Percentiles rank a stretch among this genome's conserved stretches.
phyloP scores from a whole-genome alignment of 2,329 filamentous ascomycete genomes.

The Scytalidium lignicola region DNA sequence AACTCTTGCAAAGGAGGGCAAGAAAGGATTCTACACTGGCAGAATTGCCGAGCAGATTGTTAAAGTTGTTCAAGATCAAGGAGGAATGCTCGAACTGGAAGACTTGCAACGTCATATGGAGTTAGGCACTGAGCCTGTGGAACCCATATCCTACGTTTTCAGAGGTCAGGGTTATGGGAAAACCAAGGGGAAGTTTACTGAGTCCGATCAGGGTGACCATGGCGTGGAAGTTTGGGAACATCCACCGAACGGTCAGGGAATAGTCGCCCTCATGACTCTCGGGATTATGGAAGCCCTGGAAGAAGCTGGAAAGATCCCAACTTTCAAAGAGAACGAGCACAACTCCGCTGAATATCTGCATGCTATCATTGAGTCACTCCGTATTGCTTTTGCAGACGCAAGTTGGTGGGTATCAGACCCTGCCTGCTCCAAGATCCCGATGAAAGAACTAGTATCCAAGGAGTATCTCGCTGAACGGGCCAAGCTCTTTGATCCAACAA shows the following conservation, averaged over 20 bases:
- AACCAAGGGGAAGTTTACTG: slow-evolving; percentile 36
- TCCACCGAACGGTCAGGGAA: slow-evolving; percentile 92
- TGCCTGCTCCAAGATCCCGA: slow-evolving; percentile 64
- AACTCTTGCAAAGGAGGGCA: slow-evolving; percentile 71
- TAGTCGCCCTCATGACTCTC: slow-evolving; percentile 89
- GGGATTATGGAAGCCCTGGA: slow-evolving; percentile 88
- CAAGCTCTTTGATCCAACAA: slow-evolving; percentile 50
- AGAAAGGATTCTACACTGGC: slow-evolving; percentile 86
- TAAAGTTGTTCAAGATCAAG: slow-evolving; percentile 68
- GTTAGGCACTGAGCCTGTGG: slow-evolving; percentile 69
- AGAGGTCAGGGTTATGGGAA: slow-evolving; percentile 56
- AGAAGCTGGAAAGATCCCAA: slow-evolving; percentile 65
- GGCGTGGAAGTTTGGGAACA: slow-evolving; percentile 91
- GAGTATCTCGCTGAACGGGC: slow-evolving; percentile 70
- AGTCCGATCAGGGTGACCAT: slow-evolving; percentile 33
- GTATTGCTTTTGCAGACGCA: slow-evolving; percentile 85
- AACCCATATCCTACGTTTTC: slow-evolving; percentile 80
- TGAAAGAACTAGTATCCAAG: slow-evolving; percentile 62
- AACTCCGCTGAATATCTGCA: slow-evolving; percentile 81
- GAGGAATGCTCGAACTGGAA: slow-evolving; percentile 72
- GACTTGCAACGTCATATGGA: slow-evolving; percentile 76
- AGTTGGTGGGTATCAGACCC: slow-evolving; percentile 90
- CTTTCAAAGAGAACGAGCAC: slow-evolving; percentile 66
- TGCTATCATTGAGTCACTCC: slow-evolving; percentile 78
- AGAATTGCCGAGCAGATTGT: slow-evolving; percentile 76